Percentiles rank a stretch among this genome's conserved stretches.
Evolutionary conservation across 768 basidiomycete genomes (phyloP).

Genomic region (Cystofilobasidium capitatum): DNA sequence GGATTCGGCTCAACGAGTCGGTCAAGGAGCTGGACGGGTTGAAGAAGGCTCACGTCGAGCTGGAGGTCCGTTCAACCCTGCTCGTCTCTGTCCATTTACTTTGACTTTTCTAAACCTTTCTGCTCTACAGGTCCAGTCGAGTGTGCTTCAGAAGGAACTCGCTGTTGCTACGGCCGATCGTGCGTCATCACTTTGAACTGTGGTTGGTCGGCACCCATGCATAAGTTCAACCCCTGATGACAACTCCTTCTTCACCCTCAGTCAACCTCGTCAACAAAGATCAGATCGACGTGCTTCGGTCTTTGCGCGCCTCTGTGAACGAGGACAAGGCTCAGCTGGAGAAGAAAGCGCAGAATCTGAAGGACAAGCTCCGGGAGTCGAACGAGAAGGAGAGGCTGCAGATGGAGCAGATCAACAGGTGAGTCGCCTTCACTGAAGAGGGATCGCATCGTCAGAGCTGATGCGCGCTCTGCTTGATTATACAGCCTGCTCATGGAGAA

Average conservation of each 20-base stretch:
- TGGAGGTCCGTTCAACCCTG: slow-evolving; percentile 47
- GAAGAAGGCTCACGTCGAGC: slow-evolving; percentile 57
- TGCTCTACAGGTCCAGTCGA: slow-evolving; percentile 51
- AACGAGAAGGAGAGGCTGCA: slow-evolving; percentile 81
- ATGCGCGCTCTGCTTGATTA: slow-evolving; percentile 35
- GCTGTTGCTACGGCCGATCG: slow-evolving; percentile 77
- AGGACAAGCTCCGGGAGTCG: slow-evolving; percentile 59
- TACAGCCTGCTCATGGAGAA: slow-evolving; percentile 81
- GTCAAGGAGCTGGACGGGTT: slow-evolving; percentile 67
- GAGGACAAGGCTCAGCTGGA: slow-evolving; percentile 74
- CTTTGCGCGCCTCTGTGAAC: slow-evolving; percentile 75
- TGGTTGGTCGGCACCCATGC: slow-evolving; percentile 8
- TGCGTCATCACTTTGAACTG: slow-evolving; percentile 40
- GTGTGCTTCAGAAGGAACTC: slow-evolving; percentile 48
- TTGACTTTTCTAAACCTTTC: not conserved
- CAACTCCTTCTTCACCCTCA: slow-evolving; percentile 35
- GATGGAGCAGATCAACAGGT: slow-evolving; percentile 49
- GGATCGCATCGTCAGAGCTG: not conserved
- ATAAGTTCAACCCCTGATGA: no score
- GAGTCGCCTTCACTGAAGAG: not conserved
- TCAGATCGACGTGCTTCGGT: slow-evolving; percentile 71
- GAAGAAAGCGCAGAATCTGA: slow-evolving; percentile 54
- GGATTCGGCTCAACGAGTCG: slow-evolving; percentile 77
- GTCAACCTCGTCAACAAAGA: slow-evolving; percentile 88
- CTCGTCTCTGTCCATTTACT: not conserved